These are phyloP conservation scores for Mucor sp. DNA, from an alignment of 371 early-diverging fungal species.

Conservation along the genomic window DNA sequence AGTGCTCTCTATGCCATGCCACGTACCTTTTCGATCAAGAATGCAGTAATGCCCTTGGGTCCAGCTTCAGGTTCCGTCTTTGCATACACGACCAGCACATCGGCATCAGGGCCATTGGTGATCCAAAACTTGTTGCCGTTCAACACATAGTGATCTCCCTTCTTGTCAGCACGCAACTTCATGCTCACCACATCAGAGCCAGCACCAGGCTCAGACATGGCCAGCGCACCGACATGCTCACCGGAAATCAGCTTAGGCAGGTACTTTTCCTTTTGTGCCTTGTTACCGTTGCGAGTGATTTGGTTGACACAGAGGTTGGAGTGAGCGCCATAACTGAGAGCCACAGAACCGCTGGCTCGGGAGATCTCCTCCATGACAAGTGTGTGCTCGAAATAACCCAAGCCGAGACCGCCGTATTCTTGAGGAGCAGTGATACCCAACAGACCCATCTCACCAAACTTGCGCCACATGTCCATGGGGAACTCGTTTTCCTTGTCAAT, in stretches of 20 bases:
- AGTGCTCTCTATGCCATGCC: neutral
- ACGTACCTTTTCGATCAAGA: conserved; percentile 84
- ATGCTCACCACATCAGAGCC: conserved; percentile 97
- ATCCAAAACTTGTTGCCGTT: conserved; percentile 97
- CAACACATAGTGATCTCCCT: conserved; percentile 79
- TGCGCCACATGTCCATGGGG: conserved; percentile 96
- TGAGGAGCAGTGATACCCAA: conserved; percentile 67
- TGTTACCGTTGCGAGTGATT: conserved; percentile 90
- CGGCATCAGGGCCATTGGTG: conserved; percentile 96
- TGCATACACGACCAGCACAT: conserved; percentile 93
- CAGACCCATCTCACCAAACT: conserved; percentile 95
- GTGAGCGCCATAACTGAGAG: conserved; percentile 95
- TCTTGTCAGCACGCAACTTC: conserved; percentile 84
- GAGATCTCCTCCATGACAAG: conserved; percentile 95
- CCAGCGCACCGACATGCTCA: conserved; percentile 92
- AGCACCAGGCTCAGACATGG: conserved; percentile 93
- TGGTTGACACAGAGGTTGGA: conserved; percentile 98
- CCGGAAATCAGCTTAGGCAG: conserved; percentile 91
- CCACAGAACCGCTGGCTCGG: conserved; percentile 91
- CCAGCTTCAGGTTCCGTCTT: conserved; percentile 86
- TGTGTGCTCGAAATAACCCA: conserved; percentile 93
- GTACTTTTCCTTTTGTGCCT: conserved; percentile 89
- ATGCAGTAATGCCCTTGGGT: conserved; percentile 92
- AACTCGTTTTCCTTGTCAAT: conserved; percentile 90
- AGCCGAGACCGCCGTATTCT: conserved; percentile 87